Base-by-base conservation (phyloP, 768 basidiomycete species). In the Rhodosporidiobolus sp. region DNA sequence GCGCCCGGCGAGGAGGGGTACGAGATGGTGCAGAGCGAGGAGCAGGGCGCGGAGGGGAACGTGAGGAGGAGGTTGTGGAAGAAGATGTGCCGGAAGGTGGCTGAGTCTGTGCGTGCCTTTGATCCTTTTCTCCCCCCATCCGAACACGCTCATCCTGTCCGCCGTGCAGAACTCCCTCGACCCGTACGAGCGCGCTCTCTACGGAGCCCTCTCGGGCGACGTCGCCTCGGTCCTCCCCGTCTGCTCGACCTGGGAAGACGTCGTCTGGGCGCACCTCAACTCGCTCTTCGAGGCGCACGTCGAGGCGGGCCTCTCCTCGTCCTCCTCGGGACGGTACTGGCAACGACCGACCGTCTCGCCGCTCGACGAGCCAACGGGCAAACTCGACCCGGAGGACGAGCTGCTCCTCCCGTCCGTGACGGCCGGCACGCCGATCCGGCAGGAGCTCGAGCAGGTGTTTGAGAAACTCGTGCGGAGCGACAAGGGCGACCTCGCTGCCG, bases 231-330 rank as follows among this genome's bases (percentile, higher is more conserved):
- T 83, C 3, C 88, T 89, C 73, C 85, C 88, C 0, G 87, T 89
- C 6, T 94, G 92, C 78, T 82, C 88, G 46, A 89, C 90, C 30
- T 98, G 95, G 94, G 91, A 94, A 78, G 96, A 99, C 78, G 89
- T 94, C 79, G 84, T 98, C 0, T 99, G 96, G 96, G 92, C 91
- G 0, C 89, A 91, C 69, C 83, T 94, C 62, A 88, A 88, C 76
- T 85, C 91, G 60, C 83, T 91, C 50, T 89, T 90, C 77, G 91
- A 94, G 79, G 88, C 92, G 76, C 88, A 90, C 70, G 86, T 89
- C 79, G 88, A 87, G 56, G 84, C 84, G 43, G 88, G 89, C 72
- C 85, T 97, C 78, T 32, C 53, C 9, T 16, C 55, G 9, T 70
- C 75, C 0, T 43, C 50, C 4, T 52, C 72, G 9, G 71, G 75